A percentile compares a stretch with the other conserved stretches of the same genome.
phyloP scores from a whole-genome alignment of 75 land plant species.

The Cunninghamia lanceolata region DNA sequence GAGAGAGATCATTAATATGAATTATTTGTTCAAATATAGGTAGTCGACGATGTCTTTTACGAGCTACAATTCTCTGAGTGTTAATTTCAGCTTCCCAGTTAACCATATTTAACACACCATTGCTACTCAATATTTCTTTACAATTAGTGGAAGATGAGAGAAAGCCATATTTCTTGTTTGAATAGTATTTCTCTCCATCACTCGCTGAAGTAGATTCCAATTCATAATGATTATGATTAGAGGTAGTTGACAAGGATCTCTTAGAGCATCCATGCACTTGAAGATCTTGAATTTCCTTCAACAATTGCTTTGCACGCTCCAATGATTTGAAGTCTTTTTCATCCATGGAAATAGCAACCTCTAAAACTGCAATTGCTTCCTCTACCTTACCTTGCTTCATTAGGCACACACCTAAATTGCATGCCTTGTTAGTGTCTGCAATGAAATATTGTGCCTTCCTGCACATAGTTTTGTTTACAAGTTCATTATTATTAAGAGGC shows the following conservation, averaged over 20 bases:
- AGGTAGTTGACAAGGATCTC: not conserved
- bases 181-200: too few species aligned
- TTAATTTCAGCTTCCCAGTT: too few species aligned
- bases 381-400: conserved; percentile 26
- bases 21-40: too few species aligned
- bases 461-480: not conserved
- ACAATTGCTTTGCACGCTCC: not conserved
- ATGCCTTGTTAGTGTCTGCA: conserved; percentile 20
- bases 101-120: too few species aligned
- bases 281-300: not conserved
- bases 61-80: too few species aligned
- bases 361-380: conserved; percentile 3
- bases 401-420: conserved; percentile 21
- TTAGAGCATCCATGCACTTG: not conserved
- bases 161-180: too few species aligned
- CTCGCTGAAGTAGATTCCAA: too few species aligned
- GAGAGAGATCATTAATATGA: too few species aligned
- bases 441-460: conserved; percentile 17
- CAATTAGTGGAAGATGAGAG: too few species aligned
- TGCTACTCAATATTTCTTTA: too few species aligned
- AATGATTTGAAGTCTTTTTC: not conserved
- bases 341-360: not conserved
- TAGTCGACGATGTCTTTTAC: too few species aligned
- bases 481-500: not conserved
- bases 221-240: not conserved